phyloP scores from a whole-genome alignment of 139 green algal species.

The Spirogloea muscicola region DNA sequence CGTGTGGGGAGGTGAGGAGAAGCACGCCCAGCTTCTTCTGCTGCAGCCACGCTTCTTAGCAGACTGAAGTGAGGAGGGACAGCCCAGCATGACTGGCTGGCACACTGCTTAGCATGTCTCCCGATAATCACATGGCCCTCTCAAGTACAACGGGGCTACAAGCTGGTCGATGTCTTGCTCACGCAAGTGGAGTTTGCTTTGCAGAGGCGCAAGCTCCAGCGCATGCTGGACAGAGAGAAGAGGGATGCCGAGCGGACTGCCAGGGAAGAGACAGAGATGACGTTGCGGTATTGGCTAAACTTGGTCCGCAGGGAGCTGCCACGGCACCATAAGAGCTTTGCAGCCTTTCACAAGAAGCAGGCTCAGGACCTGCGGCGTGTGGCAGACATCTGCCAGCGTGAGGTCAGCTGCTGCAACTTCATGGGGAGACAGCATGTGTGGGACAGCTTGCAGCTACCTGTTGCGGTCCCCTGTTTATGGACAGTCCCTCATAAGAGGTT shows the following conservation, averaged over 20 bases:
- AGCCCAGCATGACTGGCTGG: not conserved
- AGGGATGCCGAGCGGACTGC: not conserved
- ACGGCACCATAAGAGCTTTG: slow-evolving; percentile 25
- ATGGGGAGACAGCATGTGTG: no score
- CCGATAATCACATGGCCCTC: not conserved
- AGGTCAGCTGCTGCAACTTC: no score
- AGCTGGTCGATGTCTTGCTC: no score
- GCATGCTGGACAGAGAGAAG: not conserved
- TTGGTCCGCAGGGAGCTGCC: slow-evolving; percentile 42
- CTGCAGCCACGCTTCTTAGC: no score
- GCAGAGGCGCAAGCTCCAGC: not conserved
- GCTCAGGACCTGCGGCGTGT: slow-evolving; percentile 23
- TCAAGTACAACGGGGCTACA: not conserved
- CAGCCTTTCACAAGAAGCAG: slow-evolving; percentile 41
- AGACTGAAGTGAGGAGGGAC: not conserved
- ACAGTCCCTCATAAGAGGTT: no score
- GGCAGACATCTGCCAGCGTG: slow-evolving; percentile 45
- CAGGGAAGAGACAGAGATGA: slow-evolving; percentile 35
- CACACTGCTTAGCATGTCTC: not conserved
- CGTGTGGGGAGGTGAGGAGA: no score
- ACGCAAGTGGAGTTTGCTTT: no score
- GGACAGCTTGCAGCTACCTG: no score
- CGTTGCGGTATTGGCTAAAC: slow-evolving; percentile 10
- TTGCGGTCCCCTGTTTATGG: no score
- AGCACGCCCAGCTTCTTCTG: no score